A percentile compares a stretch with the other conserved stretches of the same genome.
These are phyloP conservation scores for Trichophyton simii DNA, from an alignment of 2,329 filamentous ascomycete species.

Conservation along the genomic window DNA sequence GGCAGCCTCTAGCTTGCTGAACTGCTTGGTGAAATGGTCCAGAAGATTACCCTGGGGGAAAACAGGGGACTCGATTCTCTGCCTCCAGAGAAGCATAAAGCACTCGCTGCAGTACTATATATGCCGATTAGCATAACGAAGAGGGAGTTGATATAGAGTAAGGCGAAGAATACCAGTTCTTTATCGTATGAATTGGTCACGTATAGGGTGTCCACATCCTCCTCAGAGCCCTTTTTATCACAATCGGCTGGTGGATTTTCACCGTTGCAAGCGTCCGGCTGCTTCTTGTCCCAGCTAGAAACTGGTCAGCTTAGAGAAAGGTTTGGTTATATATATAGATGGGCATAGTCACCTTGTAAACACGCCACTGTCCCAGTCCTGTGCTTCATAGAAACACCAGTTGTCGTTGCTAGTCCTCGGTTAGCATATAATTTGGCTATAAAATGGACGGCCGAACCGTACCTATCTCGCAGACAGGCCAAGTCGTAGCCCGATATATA, in stretches of 20 bases:
- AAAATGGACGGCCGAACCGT: background rate
- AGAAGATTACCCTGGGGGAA: constrained; percentile 12
- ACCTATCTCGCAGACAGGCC: constrained; percentile 14
- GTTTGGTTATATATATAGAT: background rate
- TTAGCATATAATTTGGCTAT: background rate
- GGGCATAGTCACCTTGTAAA: constrained; percentile 7
- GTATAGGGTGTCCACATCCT: constrained; percentile 5
- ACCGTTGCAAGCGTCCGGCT: constrained; percentile 9
- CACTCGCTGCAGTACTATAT: constrained; percentile 15
- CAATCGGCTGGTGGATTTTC: constrained; percentile 10
- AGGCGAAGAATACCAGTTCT: constrained; percentile 10
- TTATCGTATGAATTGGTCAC: constrained; percentile 12
- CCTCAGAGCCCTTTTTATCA: constrained; percentile 2
- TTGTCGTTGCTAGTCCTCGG: constrained; percentile 10
- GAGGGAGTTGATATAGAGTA: no score
- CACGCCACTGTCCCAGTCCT: constrained; percentile 12
- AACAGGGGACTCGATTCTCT: constrained; percentile 12
- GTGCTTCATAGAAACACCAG: constrained; percentile 14
- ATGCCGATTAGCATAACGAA: background rate
- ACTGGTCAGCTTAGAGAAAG: background rate
- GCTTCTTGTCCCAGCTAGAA: constrained; percentile 7
- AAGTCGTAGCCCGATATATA: constrained; percentile 13
- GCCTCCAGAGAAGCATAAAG: constrained; percentile 14
- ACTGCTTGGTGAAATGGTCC: constrained; percentile 14
- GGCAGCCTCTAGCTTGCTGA: constrained; percentile 10